Evolutionary conservation across 495 filamentous ascomycete species (phyloP).

Genomic region (Neurospora discreta): DNA sequence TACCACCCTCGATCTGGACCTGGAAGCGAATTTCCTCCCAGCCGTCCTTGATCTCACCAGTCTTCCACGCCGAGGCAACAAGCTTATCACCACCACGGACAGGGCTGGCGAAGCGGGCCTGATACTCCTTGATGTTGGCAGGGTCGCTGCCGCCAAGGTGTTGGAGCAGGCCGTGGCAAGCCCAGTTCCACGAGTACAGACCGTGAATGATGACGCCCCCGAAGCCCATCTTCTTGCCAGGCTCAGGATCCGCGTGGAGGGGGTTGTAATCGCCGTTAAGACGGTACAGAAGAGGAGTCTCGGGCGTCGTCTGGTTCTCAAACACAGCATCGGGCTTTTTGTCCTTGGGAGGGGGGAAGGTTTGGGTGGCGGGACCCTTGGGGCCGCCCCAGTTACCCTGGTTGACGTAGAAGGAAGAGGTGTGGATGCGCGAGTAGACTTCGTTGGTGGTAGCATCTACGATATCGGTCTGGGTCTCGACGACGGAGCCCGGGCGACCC

Average conservation of each 20-base stretch:
- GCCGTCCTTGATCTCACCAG: slow-evolving; percentile 52
- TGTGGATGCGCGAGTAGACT: slow-evolving; percentile 56
- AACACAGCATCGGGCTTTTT: slow-evolving; percentile 66
- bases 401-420: slow-evolving; percentile 66
- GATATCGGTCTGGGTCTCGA: slow-evolving; percentile 69
- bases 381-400: slow-evolving; percentile 86
- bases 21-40: slow-evolving; percentile 77
- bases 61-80: slow-evolving; percentile 53
- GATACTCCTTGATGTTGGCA: slow-evolving; percentile 70
- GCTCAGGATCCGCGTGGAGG: slow-evolving; percentile 73
- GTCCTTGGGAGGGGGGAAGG: slow-evolving; percentile 60
- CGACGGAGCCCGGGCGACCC: slow-evolving; percentile 69
- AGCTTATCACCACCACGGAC: slow-evolving; percentile 68
- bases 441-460: slow-evolving; percentile 61
- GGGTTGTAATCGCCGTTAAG: slow-evolving; percentile 91
- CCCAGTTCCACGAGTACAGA: slow-evolving; percentile 71
- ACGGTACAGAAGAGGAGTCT: slow-evolving; percentile 67
- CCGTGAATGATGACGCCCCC: slow-evolving; percentile 84
- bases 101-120: slow-evolving; percentile 76
- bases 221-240: slow-evolving; percentile 81
- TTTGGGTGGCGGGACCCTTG: slow-evolving; percentile 69
- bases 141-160: slow-evolving; percentile 65
- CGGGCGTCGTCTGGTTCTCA: slow-evolving; percentile 51
- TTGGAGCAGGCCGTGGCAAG: slow-evolving; percentile 64
- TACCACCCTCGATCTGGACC: slow-evolving; percentile 58